These are phyloP conservation scores for Dittrichia graveolens DNA, from an alignment of 129 eudicot species.

Conservation along the genomic window DNA sequence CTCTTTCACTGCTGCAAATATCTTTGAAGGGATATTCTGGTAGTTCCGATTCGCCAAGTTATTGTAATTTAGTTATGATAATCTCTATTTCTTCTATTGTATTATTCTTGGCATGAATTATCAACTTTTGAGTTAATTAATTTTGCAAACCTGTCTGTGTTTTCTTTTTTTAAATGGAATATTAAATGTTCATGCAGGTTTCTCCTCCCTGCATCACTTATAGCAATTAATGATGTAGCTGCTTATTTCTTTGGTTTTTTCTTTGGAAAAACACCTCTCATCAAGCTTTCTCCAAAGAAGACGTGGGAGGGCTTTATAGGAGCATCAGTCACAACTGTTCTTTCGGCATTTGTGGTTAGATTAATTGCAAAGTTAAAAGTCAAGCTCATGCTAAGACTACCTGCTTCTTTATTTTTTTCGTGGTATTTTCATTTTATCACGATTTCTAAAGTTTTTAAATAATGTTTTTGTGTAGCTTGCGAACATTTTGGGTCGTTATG, in stretches of 20 bases:
- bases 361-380: conserved; percentile 9
- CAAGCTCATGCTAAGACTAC: not conserved
- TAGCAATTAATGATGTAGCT: conserved; percentile 72
- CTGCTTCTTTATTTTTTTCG: not conserved
- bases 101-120: conserved; percentile 4
- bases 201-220: conserved; percentile 79
- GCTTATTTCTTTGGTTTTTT: conserved; percentile 84
- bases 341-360: conserved; percentile 78
- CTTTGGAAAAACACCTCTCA: conserved; percentile 85
- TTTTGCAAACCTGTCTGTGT: not conserved
- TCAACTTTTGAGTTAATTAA: not conserved
- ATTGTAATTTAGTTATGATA: not conserved
- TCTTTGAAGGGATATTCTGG: conserved; percentile 94
- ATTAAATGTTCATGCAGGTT: conserved; percentile 52
- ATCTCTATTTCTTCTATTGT: not conserved
- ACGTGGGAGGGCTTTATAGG: conserved; percentile 97
- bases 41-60: conserved; percentile 26
- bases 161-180: not conserved
- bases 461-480: conserved; percentile 57
- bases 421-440: not conserved
- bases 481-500: conserved; percentile 61
- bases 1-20: conserved; percentile 78
- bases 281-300: conserved; percentile 84
- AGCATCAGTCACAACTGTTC: conserved; percentile 70
- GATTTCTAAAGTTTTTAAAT: not conserved